These are phyloP conservation scores for Heterobasidion irregulare DNA, from an alignment of 1,284 basidiomycete genomes.

Conservation along the genomic window DNA sequence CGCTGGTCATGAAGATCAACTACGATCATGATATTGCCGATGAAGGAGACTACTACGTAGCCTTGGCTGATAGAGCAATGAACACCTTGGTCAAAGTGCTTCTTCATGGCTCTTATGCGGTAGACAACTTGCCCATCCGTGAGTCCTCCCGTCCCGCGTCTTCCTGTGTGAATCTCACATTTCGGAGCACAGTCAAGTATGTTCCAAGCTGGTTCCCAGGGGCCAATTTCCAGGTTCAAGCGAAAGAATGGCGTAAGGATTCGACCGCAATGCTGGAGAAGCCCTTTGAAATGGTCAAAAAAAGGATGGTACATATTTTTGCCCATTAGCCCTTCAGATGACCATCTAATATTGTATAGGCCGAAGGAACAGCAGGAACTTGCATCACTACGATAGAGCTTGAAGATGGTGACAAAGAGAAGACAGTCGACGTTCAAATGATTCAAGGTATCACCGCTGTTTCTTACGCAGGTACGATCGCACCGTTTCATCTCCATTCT, in stretches of 20 bases:
- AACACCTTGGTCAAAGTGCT: too few relatives aligned
- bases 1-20: too few relatives aligned
- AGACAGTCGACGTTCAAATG: neutral
- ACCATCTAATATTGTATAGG: neutral
- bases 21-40: too few relatives aligned
- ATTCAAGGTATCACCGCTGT: neutral
- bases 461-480: neutral
- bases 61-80: too few relatives aligned
- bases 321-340: too few relatives aligned
- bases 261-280: constrained; percentile 4
- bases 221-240: constrained; percentile 34
- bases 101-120: too few relatives aligned
- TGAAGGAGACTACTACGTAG: too few relatives aligned
- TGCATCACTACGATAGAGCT: neutral
- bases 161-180: too few relatives aligned
- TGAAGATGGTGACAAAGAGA: neutral
- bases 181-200: constrained; percentile 18
- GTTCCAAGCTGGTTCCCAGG: constrained; percentile 35
- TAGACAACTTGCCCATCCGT: too few relatives aligned
- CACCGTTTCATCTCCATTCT: too few relatives aligned
- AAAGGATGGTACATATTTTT: neutral
- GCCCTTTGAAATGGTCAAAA: neutral
- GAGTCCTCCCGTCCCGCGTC: too few relatives aligned
- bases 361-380: neutral
- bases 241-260: constrained; percentile 20